Evolutionary conservation across 2,329 filamentous ascomycete genomes (phyloP), one percentile per base, ranked within the genome.

Genomic region (Monosporascus sp.): DNA sequence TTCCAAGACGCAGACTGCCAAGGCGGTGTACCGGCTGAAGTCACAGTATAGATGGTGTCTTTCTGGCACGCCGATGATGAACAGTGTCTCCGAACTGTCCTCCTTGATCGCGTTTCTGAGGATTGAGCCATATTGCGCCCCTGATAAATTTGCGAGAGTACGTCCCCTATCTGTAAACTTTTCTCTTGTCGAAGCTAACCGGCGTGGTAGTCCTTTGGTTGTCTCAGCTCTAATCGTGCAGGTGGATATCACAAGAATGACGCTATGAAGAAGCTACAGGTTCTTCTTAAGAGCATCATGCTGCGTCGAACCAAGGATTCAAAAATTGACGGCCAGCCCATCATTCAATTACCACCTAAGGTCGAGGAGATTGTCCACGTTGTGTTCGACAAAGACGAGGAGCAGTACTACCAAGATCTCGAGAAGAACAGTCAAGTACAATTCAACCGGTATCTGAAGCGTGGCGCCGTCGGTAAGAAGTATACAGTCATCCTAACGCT

Each of bases 21-120:
- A 78, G 57, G 88, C 83, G 5, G 82, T 82, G 31, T 81, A 76
- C 59, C 67, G 72, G 11, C 69, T 94, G 17, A 72, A 80, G 55
- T 75, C 87, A 16, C 75, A 73, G 37, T 82, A 88, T 64, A 79
- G 89, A 48, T 85, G 89, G 74, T 91, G 87, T 64, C 80, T 93
- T 68, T 90, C 86, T 3, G 90, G 90, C 26, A 94, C 90, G 0
- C 90, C 90, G 0, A 91, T 93, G 87, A 94, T 94, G 87, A 96
- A 96, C 62, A 84, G 80, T 14, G 83, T 93, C 3, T 76, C 82
- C 24, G 92, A 97, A 62, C 76, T 96, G 3, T 91, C 83, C 63
- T 88, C 90, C 1, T 73, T 96, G 20, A 76, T 96, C 45, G 80
- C 82, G 2, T 97, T 96, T 64, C 76, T 96, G 17, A 77, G 79